Evolutionary conservation across 805 yeast species (phyloP), one percentile per base, ranked within the genome.

Genomic region (Metschnikowia sp.): DNA sequence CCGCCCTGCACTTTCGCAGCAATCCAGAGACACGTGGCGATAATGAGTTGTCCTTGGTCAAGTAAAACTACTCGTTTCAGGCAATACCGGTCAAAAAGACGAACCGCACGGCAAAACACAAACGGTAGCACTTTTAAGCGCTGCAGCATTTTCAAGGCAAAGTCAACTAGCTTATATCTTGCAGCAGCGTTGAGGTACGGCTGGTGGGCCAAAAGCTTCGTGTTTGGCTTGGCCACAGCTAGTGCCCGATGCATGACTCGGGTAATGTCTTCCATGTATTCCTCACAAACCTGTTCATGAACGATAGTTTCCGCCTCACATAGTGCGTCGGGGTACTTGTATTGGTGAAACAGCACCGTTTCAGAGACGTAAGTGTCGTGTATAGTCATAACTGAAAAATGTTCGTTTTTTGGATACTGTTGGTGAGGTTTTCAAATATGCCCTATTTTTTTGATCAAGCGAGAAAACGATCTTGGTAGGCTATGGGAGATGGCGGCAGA

Each of bases 11-110:
- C 76, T 64, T 92, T 92, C 26, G 96, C 84, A 2, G 96, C 88
- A 31, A 92, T 78, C 97, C 98, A 92, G 32, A 92, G 70, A 51
- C 96, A 88, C 4, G 96, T 88, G 51, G 96, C 86, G 31, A 95
- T 89, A 10, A 92, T 92, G 45, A 92, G 75, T 66, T 91, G 97
- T 51, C 88, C 83, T 67, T 91, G 98, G 48, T 87, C 91, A 55
- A 84, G 80, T 53, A 86, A 77, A 0, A 91, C 94, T 8, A 90
- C 82, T 57, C 98, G 76, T 58, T 84, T 86, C 44, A 96, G 86
- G 63, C 96, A 87, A 69, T 92, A 92, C 51, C 97, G 79, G 65
- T 92, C 99, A 51, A 92, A 86, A 44, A 91, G 75, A 57, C 84
- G 83, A 35, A 84, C 81, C 0, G 86, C 82, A 62, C 82, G 72